A percentile compares a stretch with the other conserved stretches of the same genome.
Conservation (phyloP, 2,329 filamentous ascomycete species). For the Ceratocystis huliohia region DNA sequence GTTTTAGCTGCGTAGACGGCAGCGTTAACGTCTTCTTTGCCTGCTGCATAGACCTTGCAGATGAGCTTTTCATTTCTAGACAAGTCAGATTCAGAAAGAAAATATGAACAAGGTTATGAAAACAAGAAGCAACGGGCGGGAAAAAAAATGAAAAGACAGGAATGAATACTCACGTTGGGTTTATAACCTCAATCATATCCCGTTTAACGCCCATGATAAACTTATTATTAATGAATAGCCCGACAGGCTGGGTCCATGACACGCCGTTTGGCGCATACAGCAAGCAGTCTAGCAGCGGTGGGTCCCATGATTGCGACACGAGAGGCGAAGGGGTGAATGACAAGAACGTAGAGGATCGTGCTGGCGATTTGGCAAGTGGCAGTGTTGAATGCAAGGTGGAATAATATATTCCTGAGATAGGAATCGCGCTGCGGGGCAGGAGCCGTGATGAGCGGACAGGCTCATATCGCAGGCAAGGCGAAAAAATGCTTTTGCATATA, state of each 20-base stretch:
- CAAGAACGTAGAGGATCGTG: not conserved
- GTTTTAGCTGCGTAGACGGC: conserved; percentile 57
- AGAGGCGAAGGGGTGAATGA: not conserved
- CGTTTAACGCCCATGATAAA: conserved; percentile 56
- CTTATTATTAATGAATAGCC: conserved; percentile 76
- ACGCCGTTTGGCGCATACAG: conserved; percentile 64
- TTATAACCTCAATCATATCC: conserved; percentile 52
- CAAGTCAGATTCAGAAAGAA: not conserved
- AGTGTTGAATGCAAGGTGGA: not conserved
- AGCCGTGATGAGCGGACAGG: not conserved
- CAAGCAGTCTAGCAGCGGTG: not conserved
- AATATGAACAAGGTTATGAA: not conserved
- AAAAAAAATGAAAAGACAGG: not conserved
- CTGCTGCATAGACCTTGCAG: conserved; percentile 56
- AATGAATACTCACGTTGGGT: conserved; percentile 46
- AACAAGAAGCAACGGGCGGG: not conserved
- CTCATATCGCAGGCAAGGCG: not conserved
- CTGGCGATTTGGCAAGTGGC: not conserved
- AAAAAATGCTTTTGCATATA: no score
- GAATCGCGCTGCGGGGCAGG: not conserved
- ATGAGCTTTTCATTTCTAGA: conserved; percentile 52
- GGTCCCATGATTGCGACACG: conserved; percentile 4
- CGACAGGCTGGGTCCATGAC: conserved; percentile 58
- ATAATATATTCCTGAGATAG: not conserved
- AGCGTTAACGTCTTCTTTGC: conserved; percentile 51